phyloP scores from a whole-genome alignment of 148 eudicot species.

The Silene conica region DNA sequence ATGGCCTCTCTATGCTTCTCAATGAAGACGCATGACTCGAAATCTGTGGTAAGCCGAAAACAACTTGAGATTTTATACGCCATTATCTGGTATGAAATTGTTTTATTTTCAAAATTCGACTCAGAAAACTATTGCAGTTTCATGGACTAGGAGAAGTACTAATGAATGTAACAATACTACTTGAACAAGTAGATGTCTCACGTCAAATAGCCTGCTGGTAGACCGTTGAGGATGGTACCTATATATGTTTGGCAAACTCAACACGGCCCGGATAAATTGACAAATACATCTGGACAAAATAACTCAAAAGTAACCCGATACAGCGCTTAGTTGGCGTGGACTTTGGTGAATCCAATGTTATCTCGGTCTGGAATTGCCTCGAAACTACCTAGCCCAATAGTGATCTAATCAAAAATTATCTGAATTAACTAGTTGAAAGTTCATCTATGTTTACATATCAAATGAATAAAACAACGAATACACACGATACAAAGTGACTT shows the following conservation, averaged over 20 bases:
- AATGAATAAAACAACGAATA: no score
- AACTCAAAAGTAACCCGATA: no score
- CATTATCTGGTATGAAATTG: background rate
- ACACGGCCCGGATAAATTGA: background rate
- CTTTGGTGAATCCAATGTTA: background rate
- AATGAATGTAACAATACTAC: background rate
- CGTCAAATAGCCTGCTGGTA: background rate
- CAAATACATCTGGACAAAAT: background rate
- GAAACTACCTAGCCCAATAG: background rate
- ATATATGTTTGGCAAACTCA: no score
- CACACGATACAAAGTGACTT: background rate
- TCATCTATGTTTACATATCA: background rate
- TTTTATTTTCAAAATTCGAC: background rate
- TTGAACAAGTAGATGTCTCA: background rate
- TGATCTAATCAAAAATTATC: background rate
- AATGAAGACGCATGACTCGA: slow-evolving; percentile 34
- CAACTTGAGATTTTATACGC: background rate
- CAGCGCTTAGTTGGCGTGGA: no score
- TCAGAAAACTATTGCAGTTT: background rate
- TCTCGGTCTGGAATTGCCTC: background rate
- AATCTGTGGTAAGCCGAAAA: slow-evolving; percentile 37
- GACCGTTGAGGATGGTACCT: background rate
- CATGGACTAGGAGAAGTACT: background rate
- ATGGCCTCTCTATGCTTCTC: slow-evolving; percentile 34
- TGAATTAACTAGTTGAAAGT: background rate